phyloP scores from a whole-genome alignment of 176 grass and related monocot species.

The Ananas comosus region DNA sequence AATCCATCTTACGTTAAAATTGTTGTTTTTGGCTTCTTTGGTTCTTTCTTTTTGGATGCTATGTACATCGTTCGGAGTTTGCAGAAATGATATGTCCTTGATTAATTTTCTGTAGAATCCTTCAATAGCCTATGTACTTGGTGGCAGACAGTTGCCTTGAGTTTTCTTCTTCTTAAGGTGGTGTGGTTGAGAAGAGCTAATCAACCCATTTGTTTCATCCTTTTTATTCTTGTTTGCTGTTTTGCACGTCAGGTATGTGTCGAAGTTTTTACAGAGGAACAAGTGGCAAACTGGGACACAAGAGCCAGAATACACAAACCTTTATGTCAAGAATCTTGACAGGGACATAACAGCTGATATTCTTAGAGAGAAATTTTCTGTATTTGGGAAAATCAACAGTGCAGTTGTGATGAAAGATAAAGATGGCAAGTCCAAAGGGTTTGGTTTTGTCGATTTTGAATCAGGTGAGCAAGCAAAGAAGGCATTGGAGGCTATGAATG shows the following conservation, averaged over 20 bases:
- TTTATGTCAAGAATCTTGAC: conserved; percentile 30
- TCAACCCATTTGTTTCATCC: too few relatives aligned
- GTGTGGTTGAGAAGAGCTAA: too few relatives aligned
- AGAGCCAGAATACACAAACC: not conserved
- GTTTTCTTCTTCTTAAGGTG: too few relatives aligned
- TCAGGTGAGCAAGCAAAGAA: conserved; percentile 14
- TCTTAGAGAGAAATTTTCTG: conserved; percentile 18
- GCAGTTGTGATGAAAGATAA: conserved; percentile 22
- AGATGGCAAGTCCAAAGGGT: conserved; percentile 25
- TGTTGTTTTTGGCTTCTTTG: too few relatives aligned
- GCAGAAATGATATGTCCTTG: too few relatives aligned
- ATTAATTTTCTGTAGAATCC: too few relatives aligned
- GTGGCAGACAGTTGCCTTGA: too few relatives aligned
- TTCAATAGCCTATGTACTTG: too few relatives aligned
- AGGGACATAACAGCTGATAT: conserved; percentile 7
- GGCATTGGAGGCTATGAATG: conserved; percentile 21
- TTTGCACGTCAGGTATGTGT: conserved; percentile 10
- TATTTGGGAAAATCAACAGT: conserved; percentile 22
- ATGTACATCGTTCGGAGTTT: too few relatives aligned
- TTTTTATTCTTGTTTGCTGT: not conserved
- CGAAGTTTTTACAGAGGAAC: conserved; percentile 7
- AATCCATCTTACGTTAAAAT: too few relatives aligned
- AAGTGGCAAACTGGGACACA: not conserved
- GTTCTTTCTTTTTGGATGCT: too few relatives aligned
- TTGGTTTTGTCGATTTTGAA: conserved; percentile 26